These are phyloP conservation scores for Daldinia bambusicola DNA, from an alignment of 495 filamentous ascomycete species.

Conservation along the genomic window DNA sequence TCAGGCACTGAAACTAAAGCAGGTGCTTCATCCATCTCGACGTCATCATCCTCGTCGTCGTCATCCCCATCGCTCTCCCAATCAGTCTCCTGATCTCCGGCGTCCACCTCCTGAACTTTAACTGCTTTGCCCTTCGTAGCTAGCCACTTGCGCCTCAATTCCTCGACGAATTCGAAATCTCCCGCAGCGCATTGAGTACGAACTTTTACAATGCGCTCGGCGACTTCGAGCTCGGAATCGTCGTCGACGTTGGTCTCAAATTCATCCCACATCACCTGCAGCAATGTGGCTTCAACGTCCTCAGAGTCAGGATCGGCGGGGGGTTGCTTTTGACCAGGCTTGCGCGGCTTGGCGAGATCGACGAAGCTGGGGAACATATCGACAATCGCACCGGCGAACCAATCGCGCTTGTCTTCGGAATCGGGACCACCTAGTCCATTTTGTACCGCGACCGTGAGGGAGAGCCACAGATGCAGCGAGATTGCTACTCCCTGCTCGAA, in stretches of 20 bases:
- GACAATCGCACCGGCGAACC: conserved; percentile 90
- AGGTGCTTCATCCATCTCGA: conserved; percentile 82
- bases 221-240: conserved; percentile 80
- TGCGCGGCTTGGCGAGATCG: conserved; percentile 60
- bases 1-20: conserved; percentile 64
- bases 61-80: conserved; percentile 63
- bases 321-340: conserved; percentile 28
- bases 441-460: conserved; percentile 85
- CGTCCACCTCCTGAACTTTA: conserved; percentile 68
- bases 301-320: conserved; percentile 76
- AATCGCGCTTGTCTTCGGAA: conserved; percentile 88
- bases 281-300: conserved; percentile 82
- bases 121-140: conserved; percentile 64
- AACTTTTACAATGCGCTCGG: conserved; percentile 74
- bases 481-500: conserved; percentile 87
- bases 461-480: conserved; percentile 82
- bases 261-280: conserved; percentile 94
- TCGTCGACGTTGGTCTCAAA: conserved; percentile 93
- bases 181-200: conserved; percentile 69
- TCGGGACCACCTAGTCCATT: conserved; percentile 90
- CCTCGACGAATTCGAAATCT: conserved; percentile 73
- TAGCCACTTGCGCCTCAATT: conserved; percentile 73
- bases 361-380: conserved; percentile 71
- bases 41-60: conserved; percentile 68
- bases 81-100: conserved; percentile 69